phyloP scores from a whole-genome alignment of 148 eudicot species.

The Mesembryanthemum crystallinum region DNA sequence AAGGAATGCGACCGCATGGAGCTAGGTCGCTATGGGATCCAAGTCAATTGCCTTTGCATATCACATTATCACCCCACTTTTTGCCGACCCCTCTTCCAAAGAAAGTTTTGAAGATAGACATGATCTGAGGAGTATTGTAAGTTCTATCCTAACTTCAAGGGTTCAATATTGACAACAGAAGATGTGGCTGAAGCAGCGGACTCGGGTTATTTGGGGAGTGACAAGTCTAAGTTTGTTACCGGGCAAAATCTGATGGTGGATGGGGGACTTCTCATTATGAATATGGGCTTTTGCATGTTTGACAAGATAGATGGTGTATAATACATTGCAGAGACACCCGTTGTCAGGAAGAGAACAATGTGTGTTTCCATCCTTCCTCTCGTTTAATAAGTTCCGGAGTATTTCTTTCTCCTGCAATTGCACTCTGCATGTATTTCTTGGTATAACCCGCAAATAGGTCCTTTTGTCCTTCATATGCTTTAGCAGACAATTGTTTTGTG shows the following conservation, averaged over 20 bases:
- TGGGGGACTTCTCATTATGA: neutral
- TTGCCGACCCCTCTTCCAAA: conserved; percentile 15
- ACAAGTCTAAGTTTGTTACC: conserved; percentile 1
- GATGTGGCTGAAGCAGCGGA: conserved; percentile 2
- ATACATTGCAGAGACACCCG: no score
- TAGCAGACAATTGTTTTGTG: no score
- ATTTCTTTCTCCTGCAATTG: no score
- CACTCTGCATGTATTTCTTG: no score
- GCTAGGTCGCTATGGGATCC: conserved; percentile 26
- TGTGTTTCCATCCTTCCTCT: no score
- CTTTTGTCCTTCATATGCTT: no score
- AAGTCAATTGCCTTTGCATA: conserved; percentile 39
- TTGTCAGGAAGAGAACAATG: no score
- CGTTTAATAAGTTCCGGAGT: no score
- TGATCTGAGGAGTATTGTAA: neutral
- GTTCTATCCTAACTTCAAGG: neutral
- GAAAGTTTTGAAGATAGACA: neutral
- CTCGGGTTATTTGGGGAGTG: neutral
- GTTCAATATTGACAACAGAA: neutral
- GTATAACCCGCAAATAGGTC: no score
- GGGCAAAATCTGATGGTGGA: conserved; percentile 8
- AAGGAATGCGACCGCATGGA: conserved; percentile 26
- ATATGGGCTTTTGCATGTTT: neutral
- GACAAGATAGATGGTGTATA: no score
- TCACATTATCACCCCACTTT: conserved; percentile 27